Conservation (phyloP, 805 yeast genomes). For the Saccharomyces eubayanus region DNA sequence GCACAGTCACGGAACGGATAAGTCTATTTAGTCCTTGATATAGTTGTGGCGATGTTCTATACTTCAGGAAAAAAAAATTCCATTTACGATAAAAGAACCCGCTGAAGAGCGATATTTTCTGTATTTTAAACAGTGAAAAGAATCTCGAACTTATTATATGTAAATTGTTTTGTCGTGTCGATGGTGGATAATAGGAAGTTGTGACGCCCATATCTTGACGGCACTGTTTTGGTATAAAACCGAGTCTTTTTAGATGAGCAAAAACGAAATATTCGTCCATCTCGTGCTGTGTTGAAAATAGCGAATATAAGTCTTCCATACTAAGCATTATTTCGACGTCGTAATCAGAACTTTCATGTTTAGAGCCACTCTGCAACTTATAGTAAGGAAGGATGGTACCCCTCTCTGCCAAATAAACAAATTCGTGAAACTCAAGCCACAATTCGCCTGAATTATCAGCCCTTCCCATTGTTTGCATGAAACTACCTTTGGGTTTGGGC, state of each 20-base stretch:
- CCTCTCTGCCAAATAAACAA: constrained; percentile 70
- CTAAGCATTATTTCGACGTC: constrained; percentile 38
- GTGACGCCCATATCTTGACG: constrained; percentile 2
- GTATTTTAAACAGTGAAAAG: constrained; percentile 1
- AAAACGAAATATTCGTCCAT: constrained; percentile 58
- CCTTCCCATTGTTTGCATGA: constrained; percentile 63
- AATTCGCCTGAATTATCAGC: constrained; percentile 42
- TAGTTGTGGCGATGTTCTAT: constrained; percentile 24
- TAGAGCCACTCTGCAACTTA: constrained; percentile 9
- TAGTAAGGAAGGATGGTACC: constrained; percentile 49
- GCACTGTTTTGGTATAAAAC: constrained; percentile 51
- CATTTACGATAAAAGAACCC: constrained; percentile 16
- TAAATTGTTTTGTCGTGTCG: neutral
- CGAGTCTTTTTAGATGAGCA: constrained; percentile 66
- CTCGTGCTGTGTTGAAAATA: constrained; percentile 35
- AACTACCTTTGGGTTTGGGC: constrained; percentile 58
- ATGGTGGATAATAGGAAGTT: constrained; percentile 13
- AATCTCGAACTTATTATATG: neutral
- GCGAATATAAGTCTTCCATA: constrained; percentile 55
- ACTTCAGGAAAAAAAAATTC: constrained; percentile 13
- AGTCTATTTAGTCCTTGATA: constrained; percentile 25
- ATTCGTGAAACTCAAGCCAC: constrained; percentile 57
- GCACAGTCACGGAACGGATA: constrained; percentile 17
- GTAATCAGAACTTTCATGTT: constrained; percentile 13
- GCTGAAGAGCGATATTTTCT: constrained; percentile 9